Evolutionary conservation across 306 rosid genomes (phyloP), one percentile per base, ranked within the genome.

Genomic region (Rosa rugosa): DNA sequence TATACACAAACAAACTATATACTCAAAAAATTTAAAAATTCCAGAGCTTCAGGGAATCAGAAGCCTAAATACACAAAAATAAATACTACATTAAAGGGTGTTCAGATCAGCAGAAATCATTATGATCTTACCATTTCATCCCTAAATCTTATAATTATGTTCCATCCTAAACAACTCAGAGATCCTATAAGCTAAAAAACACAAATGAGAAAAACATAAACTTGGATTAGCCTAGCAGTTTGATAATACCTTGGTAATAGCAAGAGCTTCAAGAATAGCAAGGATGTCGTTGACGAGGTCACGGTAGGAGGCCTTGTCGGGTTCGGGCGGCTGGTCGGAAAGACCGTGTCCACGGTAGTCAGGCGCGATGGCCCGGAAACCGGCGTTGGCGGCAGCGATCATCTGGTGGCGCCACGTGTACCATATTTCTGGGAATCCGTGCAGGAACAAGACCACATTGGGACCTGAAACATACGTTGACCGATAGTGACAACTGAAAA

Each of bases 351-450:
- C 93, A 81, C 91, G 86, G 88, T 78, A 85, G 84, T 94, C 93
- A n/a, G 88, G 84, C 3, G 90, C 91, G 31, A 90, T 85, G 4
- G 94, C 94, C 79, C 94, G 84, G 88, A 87, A 90, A 4, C 97
- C 93, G 0, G 88, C 90, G 23, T 49, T 40, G 34, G 96, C 90
- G 0, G 87, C 72, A 5, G 89, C 94, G 3, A 90, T 64, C 96
- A 94, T 89, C 84, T 94, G 98, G 88, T 91, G 90, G 13, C 94
- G 89, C 98, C 98, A 94, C 0, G 94, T 76, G 91, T 91, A 92
- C 98, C 98, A 94, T 69, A 89, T 94, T 88, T 94, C 97, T 2
- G 94, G 97, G 77, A 94, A 94, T 0, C 97, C 96, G 75, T 92
- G 96, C 9, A 94, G 83, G 71, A 91, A 91, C 20, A 94, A 84